Percentiles rank a stretch among this genome's conserved stretches.
Conservation (phyloP, 1,284 basidiomycete species). For the Microbotryum intermedium region DNA sequence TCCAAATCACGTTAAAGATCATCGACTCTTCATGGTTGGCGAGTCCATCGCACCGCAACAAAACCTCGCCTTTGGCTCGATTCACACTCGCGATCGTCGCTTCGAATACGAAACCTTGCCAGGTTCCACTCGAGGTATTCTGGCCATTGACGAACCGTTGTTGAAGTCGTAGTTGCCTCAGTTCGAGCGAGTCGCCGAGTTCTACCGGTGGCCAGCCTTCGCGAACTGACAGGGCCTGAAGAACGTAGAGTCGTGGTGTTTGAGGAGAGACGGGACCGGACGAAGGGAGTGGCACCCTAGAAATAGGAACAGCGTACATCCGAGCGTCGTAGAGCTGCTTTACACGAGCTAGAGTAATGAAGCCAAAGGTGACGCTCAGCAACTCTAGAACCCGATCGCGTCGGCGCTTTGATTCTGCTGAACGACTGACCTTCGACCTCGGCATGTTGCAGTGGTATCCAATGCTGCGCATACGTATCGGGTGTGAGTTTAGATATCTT, state of each 20-base stretch:
- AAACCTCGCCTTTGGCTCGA: conserved; percentile 35
- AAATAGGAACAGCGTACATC: background rate
- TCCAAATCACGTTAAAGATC: conserved; percentile 35
- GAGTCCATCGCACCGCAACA: conserved; percentile 27
- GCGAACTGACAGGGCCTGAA: conserved; percentile 31
- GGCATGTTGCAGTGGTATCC: conserved; percentile 9
- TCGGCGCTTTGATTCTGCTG: too few species aligned
- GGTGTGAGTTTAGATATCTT: conserved; percentile 2
- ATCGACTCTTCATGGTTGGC: conserved; percentile 5
- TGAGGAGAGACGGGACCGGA: background rate
- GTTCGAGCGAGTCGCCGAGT: conserved; percentile 35
- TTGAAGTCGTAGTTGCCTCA: conserved; percentile 34
- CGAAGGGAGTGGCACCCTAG: background rate
- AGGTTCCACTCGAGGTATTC: background rate
- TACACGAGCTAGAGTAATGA: background rate
- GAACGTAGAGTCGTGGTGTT: conserved; percentile 8
- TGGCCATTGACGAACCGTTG: background rate
- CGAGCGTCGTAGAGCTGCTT: conserved; percentile 1
- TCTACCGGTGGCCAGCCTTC: conserved; percentile 38
- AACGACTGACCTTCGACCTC: background rate
- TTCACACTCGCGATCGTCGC: conserved; percentile 35
- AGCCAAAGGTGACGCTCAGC: background rate
- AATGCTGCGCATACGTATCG: conserved; percentile 10
- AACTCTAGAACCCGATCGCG: too few species aligned
- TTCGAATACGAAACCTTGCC: conserved; percentile 32